Evolutionary conservation across 2,329 filamentous ascomycete genomes (phyloP), one percentile per base, ranked within the genome.

Genomic region (Rhynchosporium graminicola): DNA sequence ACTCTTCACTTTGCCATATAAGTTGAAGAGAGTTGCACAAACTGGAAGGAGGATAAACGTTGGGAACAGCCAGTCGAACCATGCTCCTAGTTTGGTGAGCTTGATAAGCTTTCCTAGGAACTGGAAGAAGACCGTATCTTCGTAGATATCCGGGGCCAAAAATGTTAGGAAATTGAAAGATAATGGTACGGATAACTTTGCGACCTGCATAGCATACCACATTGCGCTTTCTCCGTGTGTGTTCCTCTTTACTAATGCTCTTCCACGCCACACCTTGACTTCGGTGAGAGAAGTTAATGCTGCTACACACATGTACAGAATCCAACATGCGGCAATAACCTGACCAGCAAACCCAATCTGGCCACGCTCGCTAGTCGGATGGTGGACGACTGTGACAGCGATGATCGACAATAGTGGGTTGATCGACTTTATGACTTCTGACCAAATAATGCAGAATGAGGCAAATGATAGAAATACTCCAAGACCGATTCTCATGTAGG

Each of bases 101-200:
- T 94, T 86, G 75, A 99, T 92, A 10, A 92, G 83, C 48, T 85
- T 79, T 6, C 95, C 95, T 0, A 99, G 83, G 71, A 99, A 97
- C 47, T 84, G 76, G 77, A 94, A 97, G 76, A 98, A 99, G 0
- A 87, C 86, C 0, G 93, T 97, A 69, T 87, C 83, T 62, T 82
- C 78, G 73, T 92, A 94, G 47, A 96, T 85, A 12, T 81, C 80
- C 7, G 80, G 81, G 0, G 90, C 89, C 28, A 97, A 77, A 74
- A 98, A 94, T 0, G 94, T 97, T 74, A 97, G 83, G 73, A 98
- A 99, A 77, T 99, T 99, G 83, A 97, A 99, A 3, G 91, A 88
- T 8, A 99, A 82, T 0, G 95, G 95, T 0, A 99, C 91, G 1
- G 91, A 97, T 48, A 99, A 85, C 71, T 93, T 91, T 57, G 95